A percentile compares a stretch with the other conserved stretches of the same genome.
Conservation (phyloP, 495 filamentous ascomycete species). For the Aspergillus carlsbadensis region DNA sequence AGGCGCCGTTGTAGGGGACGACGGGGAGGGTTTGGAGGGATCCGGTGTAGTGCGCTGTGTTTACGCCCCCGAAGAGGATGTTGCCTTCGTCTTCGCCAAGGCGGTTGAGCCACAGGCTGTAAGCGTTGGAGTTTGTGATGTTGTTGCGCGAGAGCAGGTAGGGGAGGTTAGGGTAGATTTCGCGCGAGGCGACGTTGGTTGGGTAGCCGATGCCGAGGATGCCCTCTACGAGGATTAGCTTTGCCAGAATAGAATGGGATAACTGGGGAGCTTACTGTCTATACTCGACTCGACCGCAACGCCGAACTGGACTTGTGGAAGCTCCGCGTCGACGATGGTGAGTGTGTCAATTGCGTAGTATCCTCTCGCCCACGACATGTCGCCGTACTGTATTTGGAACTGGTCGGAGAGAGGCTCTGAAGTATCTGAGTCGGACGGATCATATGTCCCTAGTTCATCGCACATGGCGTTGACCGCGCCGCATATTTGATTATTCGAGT, state of each 20-base stretch:
- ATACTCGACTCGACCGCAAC: conserved; percentile 62
- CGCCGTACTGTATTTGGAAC: conserved; percentile 81
- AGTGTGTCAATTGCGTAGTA: conserved; percentile 79
- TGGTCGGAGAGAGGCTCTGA: conserved; percentile 61
- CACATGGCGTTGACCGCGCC: conserved; percentile 46
- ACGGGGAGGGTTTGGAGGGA: conserved; percentile 70
- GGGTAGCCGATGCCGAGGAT: conserved; percentile 82
- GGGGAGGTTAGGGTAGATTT: conserved; percentile 11
- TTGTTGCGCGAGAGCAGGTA: background rate
- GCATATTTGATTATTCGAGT: conserved; percentile 18
- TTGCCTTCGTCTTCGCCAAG: conserved; percentile 66
- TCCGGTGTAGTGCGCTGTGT: conserved; percentile 71
- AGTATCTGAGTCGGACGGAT: conserved; percentile 63
- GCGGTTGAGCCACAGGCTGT: conserved; percentile 86
- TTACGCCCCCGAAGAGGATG: conserved; percentile 85
- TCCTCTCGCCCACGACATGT: conserved; percentile 67
- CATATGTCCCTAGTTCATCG: conserved; percentile 46
- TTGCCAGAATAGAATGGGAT: background rate
- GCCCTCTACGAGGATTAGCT: conserved; percentile 47
- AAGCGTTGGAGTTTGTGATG: conserved; percentile 70
- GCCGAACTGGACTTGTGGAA: conserved; percentile 69
- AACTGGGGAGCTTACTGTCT: conserved; percentile 34
- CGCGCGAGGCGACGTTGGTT: background rate
- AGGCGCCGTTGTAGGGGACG: conserved; percentile 45
- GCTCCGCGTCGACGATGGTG: conserved; percentile 53